A percentile compares a stretch with the other conserved stretches of the same genome.
Evolutionary conservation across 306 rosid genomes (phyloP).

Genomic region (Vigna radiata): DNA sequence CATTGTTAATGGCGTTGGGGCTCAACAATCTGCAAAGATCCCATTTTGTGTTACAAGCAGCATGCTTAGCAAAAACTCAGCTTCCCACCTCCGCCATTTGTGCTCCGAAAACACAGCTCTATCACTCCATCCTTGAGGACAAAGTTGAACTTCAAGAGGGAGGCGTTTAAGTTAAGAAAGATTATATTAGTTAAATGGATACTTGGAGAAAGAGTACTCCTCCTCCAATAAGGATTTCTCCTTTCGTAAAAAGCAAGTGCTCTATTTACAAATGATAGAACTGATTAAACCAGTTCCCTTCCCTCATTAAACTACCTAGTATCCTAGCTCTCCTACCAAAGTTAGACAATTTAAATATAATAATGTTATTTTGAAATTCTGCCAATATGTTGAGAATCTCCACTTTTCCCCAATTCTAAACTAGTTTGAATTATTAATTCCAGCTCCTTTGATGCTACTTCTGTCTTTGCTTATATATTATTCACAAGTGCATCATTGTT

Average conservation of each 20-base stretch:
- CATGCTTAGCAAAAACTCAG: neutral
- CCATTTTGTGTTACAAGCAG: neutral
- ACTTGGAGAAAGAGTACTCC: neutral
- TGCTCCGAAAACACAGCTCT: neutral
- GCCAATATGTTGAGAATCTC: neutral
- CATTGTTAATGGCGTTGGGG: neutral
- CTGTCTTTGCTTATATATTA: conserved; percentile 12
- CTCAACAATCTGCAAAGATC: neutral
- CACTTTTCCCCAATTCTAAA: conserved; percentile 11
- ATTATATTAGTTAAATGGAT: neutral
- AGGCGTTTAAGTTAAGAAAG: neutral
- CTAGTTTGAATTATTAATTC: conserved; percentile 10
- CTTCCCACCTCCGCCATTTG: neutral
- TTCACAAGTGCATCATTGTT: conserved; percentile 13
- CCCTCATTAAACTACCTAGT: neutral
- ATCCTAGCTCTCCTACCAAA: neutral
- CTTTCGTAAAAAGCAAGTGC: neutral
- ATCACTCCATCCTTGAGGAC: neutral
- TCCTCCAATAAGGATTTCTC: neutral
- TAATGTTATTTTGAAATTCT: conserved; percentile 13
- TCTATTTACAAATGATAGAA: neutral
- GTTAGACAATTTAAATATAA: neutral
- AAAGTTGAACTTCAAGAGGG: conserved; percentile 2
- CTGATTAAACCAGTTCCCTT: neutral
- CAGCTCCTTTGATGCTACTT: conserved; percentile 16